A percentile compares a stretch with the other conserved stretches of the same genome.
These are phyloP conservation scores for Suillus paluster DNA, from an alignment of 768 basidiomycete species.

Conservation along the genomic window DNA sequence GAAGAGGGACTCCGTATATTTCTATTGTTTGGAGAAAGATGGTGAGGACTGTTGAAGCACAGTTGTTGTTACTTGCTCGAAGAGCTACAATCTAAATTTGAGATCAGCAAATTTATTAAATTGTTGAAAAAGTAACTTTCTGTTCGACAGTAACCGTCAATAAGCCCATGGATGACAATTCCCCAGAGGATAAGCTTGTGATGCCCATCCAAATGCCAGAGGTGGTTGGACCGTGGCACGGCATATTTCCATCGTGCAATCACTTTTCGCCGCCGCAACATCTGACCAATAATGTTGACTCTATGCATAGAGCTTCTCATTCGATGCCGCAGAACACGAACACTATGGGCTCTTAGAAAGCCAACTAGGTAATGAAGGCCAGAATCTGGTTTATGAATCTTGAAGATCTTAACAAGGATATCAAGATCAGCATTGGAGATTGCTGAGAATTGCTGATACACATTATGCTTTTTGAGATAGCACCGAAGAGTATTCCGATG, in stretches of 20 bases:
- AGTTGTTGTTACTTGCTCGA: conserved; percentile 42
- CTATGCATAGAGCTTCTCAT: conserved; percentile 2
- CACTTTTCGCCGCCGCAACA: not conserved
- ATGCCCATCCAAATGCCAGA: conserved; percentile 34
- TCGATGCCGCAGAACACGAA: conserved; percentile 3
- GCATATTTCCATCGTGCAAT: conserved; percentile 16
- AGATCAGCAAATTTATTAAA: not conserved
- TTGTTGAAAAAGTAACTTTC: conserved; percentile 8
- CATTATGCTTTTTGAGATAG: conserved; percentile 16
- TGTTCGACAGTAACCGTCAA: conserved; percentile 32
- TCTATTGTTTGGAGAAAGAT: conserved; percentile 12
- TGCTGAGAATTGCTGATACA: conserved; percentile 18
- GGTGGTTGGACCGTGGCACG: conserved; percentile 17
- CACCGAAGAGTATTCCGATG: conserved; percentile 23
- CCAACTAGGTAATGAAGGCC: conserved; percentile 17
- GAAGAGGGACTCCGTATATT: conserved; percentile 34
- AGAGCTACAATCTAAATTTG: conserved; percentile 34
- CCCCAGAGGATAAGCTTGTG: conserved; percentile 35
- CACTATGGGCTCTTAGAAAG: conserved; percentile 3
- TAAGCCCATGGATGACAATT: conserved; percentile 30
- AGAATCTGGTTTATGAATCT: conserved; percentile 11
- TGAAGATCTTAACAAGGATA: conserved; percentile 15
- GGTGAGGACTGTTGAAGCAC: conserved; percentile 17
- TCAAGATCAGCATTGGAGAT: conserved; percentile 26
- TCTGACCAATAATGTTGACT: conserved; percentile 13